Percentiles rank a stretch among this genome's conserved stretches.
These are phyloP conservation scores for Sporisorium iseilematis-ciliati DNA, from an alignment of 1,284 basidiomycete species.

Conservation along the genomic window DNA sequence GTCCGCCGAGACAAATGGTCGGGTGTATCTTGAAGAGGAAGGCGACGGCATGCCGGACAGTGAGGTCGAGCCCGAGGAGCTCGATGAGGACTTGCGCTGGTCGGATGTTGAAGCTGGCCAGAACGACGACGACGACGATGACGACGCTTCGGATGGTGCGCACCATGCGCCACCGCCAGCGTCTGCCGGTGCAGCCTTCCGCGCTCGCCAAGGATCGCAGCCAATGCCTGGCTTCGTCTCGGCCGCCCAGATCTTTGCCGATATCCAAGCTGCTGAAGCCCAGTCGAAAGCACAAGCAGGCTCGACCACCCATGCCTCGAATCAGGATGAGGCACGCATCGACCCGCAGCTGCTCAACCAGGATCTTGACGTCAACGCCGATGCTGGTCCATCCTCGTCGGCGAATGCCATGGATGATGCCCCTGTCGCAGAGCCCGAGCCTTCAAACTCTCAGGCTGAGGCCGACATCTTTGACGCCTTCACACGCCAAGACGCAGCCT, in stretches of 20 bases:
- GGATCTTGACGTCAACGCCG: background rate
- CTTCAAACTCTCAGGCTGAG: conserved; percentile 13
- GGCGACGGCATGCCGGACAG: conserved; percentile 36
- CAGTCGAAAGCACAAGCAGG: background rate
- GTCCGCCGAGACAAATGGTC: background rate
- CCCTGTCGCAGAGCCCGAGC: background rate
- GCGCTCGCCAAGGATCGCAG: conserved; percentile 31
- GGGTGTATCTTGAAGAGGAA: conserved; percentile 7
- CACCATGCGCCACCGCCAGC: background rate
- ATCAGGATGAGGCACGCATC: conserved; percentile 8
- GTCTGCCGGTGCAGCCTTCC: conserved; percentile 18
- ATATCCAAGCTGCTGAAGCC: conserved; percentile 17
- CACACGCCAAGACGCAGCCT: conserved; percentile 25
- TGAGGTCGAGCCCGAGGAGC: conserved; percentile 44
- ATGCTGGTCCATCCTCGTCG: background rate
- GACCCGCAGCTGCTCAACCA: conserved; percentile 31
- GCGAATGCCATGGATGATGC: background rate
- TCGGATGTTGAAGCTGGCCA: conserved; percentile 28
- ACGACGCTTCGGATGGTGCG: conserved; percentile 3
- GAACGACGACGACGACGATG: background rate
- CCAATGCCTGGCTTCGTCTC: conserved; percentile 40
- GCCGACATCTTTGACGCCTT: conserved; percentile 34
- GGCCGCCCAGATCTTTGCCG: conserved; percentile 36
- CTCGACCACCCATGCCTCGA: background rate
- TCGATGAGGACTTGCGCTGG: conserved; percentile 46